These are phyloP conservation scores for Parathielavia hyrcaniae DNA, from an alignment of 495 filamentous ascomycete genomes.

Conservation along the genomic window DNA sequence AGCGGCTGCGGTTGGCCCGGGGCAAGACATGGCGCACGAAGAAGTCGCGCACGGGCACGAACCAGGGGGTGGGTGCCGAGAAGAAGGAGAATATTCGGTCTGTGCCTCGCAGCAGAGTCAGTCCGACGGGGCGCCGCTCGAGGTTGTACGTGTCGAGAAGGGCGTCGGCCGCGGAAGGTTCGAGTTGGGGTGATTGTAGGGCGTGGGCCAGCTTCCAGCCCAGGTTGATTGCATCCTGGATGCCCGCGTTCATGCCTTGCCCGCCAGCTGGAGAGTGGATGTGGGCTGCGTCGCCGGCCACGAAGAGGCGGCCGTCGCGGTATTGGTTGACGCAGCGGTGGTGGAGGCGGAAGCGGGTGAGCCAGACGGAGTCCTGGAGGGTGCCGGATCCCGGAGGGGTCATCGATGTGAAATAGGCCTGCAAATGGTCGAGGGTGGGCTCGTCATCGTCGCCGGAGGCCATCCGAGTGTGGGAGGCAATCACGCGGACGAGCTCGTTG, in stretches of 20 bases:
- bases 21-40: conserved; percentile 35
- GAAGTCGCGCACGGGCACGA: conserved; percentile 30
- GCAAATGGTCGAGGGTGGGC: conserved; percentile 31
- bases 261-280: conserved; percentile 53
- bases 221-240: conserved; percentile 54
- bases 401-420: conserved; percentile 26
- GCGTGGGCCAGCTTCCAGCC: conserved; percentile 50
- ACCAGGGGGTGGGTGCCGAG: conserved; percentile 28
- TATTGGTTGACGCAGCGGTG: conserved; percentile 36
- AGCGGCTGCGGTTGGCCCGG: conserved; percentile 23
- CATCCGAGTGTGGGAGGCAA: conserved; percentile 19
- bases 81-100: conserved; percentile 36
- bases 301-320: conserved; percentile 39
- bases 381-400: conserved; percentile 31
- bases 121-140: conserved; percentile 37
- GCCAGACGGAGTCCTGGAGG: conserved; percentile 34
- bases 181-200: not conserved
- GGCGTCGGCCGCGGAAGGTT: not conserved
- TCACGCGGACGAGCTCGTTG: conserved; percentile 29
- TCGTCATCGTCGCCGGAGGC: conserved; percentile 23
- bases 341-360: conserved; percentile 39
- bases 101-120: conserved; percentile 33
- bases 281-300: conserved; percentile 56
- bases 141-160: conserved; percentile 37
- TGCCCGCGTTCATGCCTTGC: conserved; percentile 58